Evolutionary conservation across 2,329 filamentous ascomycete genomes (phyloP), one percentile per base, ranked within the genome.

Genomic region (Domatiomyces globalis): DNA sequence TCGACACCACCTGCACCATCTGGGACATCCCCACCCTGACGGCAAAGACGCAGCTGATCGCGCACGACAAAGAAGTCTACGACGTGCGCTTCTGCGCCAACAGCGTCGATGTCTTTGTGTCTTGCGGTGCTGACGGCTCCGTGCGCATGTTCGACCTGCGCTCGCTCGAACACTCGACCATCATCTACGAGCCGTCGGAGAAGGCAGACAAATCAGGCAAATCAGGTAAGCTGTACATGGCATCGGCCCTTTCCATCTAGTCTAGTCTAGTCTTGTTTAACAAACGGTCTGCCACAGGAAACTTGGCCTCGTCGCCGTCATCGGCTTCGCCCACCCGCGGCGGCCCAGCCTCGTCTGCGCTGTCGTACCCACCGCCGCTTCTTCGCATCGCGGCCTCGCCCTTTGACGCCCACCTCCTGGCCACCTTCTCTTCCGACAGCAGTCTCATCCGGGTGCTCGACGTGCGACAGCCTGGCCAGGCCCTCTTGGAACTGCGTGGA

Each of bases 21-120:
- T 98, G 92, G 92, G 92, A 98, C 66, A 98, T 98, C 51, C 92
- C 92, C 2, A 95, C 92, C 1, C 74, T 98, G 56, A 98, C 92
- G 0, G 92, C 92, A 49, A 98, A 98, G 71, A 98, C 92, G 1
- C 92, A 98, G 67, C 74, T 98, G 45, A 98, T 98, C 68, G 92
- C 92, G 18, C 92, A 98, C 67, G 92, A 98, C 71, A 96, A 96
- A 69, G 92, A 98, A 69, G 92, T 98, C 5, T 98, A 95, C 63
- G 92, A 98, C 66, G 92, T 98, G 46, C 57, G 58, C 18, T 98
- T 98, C 70, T 98, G 92, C 70, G 92, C 92, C 47, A 92, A 94
- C 60, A 95, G 88, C 61, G 87, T 95, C n/a, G 92, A 98, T 63
- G 89, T 96, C 1, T 98, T 98, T 66, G 92, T 96, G 29, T 95